Evolutionary conservation across 1,284 basidiomycete species (phyloP), one percentile per base, ranked within the genome.

Genomic region (Rhodotorula sp.): DNA sequence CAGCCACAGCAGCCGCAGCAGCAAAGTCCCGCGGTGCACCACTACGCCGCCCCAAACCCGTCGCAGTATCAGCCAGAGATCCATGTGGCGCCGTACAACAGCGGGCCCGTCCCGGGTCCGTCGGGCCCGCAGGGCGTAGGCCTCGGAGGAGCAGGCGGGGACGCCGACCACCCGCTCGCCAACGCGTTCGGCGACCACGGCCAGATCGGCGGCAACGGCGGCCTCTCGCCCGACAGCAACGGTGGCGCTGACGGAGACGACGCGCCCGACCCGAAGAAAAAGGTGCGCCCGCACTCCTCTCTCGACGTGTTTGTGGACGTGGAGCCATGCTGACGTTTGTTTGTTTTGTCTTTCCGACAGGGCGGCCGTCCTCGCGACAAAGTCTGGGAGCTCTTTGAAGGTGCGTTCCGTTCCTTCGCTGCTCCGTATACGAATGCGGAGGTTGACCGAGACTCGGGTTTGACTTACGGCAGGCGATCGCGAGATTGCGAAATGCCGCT

Each of bases 351-450:
- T 1, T n/a, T 22, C 49, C 4, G 1, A 15, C 56, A 65, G 62
- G 71, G 75, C 7, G 77, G 77, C 0, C 70, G 77, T 33, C 77
- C 77, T 4, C 68, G 71, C 48, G 75, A 77, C 62, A 73, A 64
- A 54, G 69, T 77, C 7, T 77, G 77, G 77, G 70, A 73, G 37
- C 68, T 74, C 22, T 77, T 74, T 63, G 67, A 76, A 12, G 75
- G 76, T 73, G 17, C 24, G 71, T 22, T 24, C 18, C 4, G 37
- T 6, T 24, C 22, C 37, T 30, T 4, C 14, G 10, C 59, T 42
- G 18, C 29, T 26, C n/a, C 49, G n/a, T 45, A 18, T 18, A 20
- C 49, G 51, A 26, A 0, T 2, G 20, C 33, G 1, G 2, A 3
- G 24, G 17, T 15, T 24, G 18, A 26, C 54, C 24, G 22, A 18